Evolutionary conservation across 2,329 filamentous ascomycete genomes (phyloP), one percentile per base, ranked within the genome.

Genomic region (Ascocoryne sarcoides): DNA sequence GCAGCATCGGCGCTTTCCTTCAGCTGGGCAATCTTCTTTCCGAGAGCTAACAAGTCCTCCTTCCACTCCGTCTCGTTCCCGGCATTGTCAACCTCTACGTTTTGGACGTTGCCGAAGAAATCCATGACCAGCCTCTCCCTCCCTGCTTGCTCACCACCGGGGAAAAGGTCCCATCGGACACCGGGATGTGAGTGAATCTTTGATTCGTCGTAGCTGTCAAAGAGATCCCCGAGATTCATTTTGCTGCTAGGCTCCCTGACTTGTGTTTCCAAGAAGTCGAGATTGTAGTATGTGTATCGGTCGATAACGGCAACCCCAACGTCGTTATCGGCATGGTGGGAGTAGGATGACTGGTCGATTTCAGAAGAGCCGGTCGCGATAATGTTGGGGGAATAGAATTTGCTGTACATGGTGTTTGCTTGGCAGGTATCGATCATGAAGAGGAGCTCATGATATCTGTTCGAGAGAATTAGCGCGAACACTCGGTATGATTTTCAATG

Each of bases 341-440:
- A 94, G 65, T 98, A 98, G 1, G 85, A 94, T 4, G 87, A 95
- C 63, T 98, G 86, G 60, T 96, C 90, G 46, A 96, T 82, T 61
- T 92, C 88, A 3, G 85, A 93, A 21, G 86, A 94, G n/a, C 92
- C 92, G 0, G 93, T 98, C 0, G 92, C 92, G 56, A 98, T 88
- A 56, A 98, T 95, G 58, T 96, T 96, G 35, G 90, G 90, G 4
- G 88, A 94, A 69, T 98, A 98, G 58, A 98, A 86, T 55, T 95
- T 90, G 60, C 82, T 90, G 67, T 95, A 98, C 88, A 98, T 95
- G 21, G 92, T 98, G 63, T 98, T 98, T 40, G 92, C 92, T 67
- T 98, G 92, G 67, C 92, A 98, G 0, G 92, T 98, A 63, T 98
- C 92, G 65, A 98, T 98, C 92, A 98, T 98, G 70, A 98, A 98